Evolutionary conservation across 306 rosid species (phyloP).

Genomic region (Gastrolobium bilobum): DNA sequence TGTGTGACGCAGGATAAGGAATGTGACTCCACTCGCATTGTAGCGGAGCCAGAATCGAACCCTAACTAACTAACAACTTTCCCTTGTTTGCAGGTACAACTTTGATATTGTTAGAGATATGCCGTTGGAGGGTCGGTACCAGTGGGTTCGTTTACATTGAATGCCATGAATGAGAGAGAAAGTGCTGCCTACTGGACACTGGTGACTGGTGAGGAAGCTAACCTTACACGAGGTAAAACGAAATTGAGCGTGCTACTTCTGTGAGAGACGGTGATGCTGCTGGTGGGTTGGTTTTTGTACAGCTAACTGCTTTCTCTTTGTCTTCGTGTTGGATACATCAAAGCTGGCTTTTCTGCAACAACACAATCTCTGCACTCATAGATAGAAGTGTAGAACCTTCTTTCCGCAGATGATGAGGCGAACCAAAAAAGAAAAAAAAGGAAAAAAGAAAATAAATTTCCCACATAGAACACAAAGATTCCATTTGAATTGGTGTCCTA

Average conservation of each 20-base stretch:
- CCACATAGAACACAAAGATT: background rate
- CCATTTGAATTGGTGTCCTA: conserved; percentile 20
- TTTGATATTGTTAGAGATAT: conserved; percentile 79
- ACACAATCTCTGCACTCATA: conserved; percentile 27
- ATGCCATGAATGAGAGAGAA: conserved; percentile 50
- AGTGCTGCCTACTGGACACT: conserved; percentile 21
- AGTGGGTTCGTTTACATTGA: conserved; percentile 87
- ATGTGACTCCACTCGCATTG: conserved; percentile 51
- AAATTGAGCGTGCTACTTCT: conserved; percentile 53
- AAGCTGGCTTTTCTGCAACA: conserved; percentile 50
- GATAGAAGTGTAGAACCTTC: conserved; percentile 39
- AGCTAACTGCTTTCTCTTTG: conserved; percentile 49
- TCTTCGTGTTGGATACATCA: conserved; percentile 46
- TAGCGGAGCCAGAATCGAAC: conserved; percentile 53
- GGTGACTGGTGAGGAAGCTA: conserved; percentile 39
- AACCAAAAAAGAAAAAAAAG: background rate
- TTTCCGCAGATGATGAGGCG: conserved; percentile 27
- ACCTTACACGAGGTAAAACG: conserved; percentile 58
- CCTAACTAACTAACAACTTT: conserved; percentile 73
- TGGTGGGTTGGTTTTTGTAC: conserved; percentile 43
- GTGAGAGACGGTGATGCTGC: conserved; percentile 33
- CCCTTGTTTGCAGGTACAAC: conserved; percentile 80
- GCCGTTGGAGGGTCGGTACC: conserved; percentile 93
- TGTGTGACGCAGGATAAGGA: conserved; percentile 58
- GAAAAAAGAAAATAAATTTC: background rate